Evolutionary conservation across 352 stramenopile genomes (phyloP).

Genomic region (Phytophthora sp.): DNA sequence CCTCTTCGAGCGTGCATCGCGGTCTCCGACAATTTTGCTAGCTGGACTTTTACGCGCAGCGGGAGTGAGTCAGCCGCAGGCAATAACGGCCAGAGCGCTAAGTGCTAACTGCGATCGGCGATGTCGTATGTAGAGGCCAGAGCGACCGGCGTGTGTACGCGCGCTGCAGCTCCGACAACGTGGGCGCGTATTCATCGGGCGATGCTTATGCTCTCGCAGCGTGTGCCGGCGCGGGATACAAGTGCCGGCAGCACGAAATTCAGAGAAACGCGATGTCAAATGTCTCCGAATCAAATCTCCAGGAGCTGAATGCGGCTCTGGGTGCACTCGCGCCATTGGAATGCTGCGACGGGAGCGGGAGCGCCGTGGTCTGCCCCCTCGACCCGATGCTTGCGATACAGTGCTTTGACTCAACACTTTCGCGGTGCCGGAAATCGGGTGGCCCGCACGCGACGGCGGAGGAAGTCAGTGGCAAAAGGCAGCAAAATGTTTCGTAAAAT

Average conservation of each 20-base stretch:
- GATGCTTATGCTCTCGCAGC: constrained; percentile 7
- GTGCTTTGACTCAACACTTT: background rate
- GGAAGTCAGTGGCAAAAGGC: background rate
- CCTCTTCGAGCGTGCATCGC: background rate
- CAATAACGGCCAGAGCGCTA: no score
- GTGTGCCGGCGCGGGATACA: no score
- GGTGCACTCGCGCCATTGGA: constrained; percentile 7
- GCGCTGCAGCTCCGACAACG: background rate
- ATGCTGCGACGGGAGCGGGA: constrained; percentile 25
- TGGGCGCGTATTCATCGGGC: constrained; percentile 8
- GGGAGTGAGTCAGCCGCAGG: constrained; percentile 6
- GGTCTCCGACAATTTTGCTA: background rate
- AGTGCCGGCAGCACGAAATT: constrained; percentile 1
- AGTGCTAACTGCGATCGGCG: no score
- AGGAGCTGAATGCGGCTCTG: constrained; percentile 10
- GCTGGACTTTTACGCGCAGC: background rate
- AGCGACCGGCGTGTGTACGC: background rate
- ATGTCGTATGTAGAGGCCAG: no score
- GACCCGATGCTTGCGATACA: constrained; percentile 22
- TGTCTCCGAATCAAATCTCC: constrained; percentile 31
- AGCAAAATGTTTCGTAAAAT: constrained; percentile 17
- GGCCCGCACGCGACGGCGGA: background rate
- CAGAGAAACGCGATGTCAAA: constrained; percentile 28
- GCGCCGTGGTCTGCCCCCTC: background rate
- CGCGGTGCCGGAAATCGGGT: background rate